A percentile compares a stretch with the other conserved stretches of the same genome.
Evolutionary conservation across 2,329 filamentous ascomycete genomes (phyloP).

Genomic region (Penicillium sumatraense): DNA sequence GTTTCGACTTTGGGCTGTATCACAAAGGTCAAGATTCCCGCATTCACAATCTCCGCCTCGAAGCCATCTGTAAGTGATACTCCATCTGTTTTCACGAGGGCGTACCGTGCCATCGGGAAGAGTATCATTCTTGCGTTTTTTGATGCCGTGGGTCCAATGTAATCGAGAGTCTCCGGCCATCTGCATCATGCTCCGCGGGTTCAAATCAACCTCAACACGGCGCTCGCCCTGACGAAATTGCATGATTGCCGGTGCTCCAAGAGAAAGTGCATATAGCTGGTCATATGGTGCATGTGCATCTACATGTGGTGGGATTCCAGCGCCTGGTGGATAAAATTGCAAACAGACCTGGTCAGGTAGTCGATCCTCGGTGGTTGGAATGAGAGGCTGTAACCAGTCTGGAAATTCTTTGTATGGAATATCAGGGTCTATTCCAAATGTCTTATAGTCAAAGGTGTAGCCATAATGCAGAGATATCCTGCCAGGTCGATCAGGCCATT

Average conservation of each 20-base stretch:
- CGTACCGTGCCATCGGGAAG: constrained; percentile 53
- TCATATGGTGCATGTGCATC: constrained; percentile 59
- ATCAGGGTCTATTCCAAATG: constrained; percentile 58
- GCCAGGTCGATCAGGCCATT: constrained; percentile 54
- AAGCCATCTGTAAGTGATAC: constrained; percentile 61
- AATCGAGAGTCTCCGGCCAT: constrained; percentile 56
- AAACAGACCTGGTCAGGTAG: constrained; percentile 63
- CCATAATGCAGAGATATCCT: constrained; percentile 60
- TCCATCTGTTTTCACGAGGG: constrained; percentile 54
- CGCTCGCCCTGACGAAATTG: constrained; percentile 34
- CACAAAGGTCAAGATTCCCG: constrained; percentile 55
- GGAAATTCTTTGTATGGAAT: constrained; percentile 58
- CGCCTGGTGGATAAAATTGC: constrained; percentile 64
- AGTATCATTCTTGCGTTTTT: constrained; percentile 57
- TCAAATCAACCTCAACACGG: constrained; percentile 53
- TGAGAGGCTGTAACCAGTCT: constrained; percentile 55
- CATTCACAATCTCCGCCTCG: constrained; percentile 56
- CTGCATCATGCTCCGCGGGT: constrained; percentile 56
- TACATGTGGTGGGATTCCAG: constrained; percentile 65
- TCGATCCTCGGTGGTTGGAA: constrained; percentile 50
- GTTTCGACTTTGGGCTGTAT: constrained; percentile 53
- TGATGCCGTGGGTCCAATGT: constrained; percentile 63
- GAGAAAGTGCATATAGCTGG: constrained; percentile 39
- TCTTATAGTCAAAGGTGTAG: constrained; percentile 64
- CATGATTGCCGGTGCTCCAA: constrained; percentile 39